Evolutionary conservation across 495 filamentous ascomycete species (phyloP).

Genomic region (Penicillium bialowiezense): DNA sequence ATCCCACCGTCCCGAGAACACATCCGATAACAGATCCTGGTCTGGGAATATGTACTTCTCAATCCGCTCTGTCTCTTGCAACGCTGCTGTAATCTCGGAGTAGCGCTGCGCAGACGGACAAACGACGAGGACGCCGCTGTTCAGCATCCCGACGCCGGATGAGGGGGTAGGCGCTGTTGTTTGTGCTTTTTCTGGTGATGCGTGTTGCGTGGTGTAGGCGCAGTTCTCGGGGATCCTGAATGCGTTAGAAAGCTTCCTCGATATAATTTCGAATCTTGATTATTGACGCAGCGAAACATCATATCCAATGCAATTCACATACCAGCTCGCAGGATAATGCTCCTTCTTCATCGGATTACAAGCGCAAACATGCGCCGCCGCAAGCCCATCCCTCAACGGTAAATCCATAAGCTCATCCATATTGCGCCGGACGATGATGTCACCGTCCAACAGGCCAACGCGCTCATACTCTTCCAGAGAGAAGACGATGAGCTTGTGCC

Average conservation of each 20-base stretch:
- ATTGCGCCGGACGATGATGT: conserved; percentile 71
- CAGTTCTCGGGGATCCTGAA: conserved; percentile 64
- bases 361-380: conserved; percentile 71
- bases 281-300: no score
- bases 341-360: conserved; percentile 72
- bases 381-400: conserved; percentile 59
- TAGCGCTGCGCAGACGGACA: conserved; percentile 57
- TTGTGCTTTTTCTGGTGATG: conserved; percentile 52
- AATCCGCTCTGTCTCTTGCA: conserved; percentile 35
- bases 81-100: conserved; percentile 41
- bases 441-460: conserved; percentile 75
- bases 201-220: conserved; percentile 69
- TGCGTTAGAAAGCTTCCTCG: no score
- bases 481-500: conserved; percentile 76
- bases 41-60: conserved; percentile 67
- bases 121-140: conserved; percentile 72
- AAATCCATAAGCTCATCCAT: conserved; percentile 86
- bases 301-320: no score
- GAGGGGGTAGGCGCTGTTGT: conserved; percentile 45
- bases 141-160: conserved; percentile 61
- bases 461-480: conserved; percentile 64
- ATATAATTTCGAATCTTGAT: no score
- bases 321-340: conserved; percentile 73
- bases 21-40: conserved; percentile 64
- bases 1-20: conserved; percentile 67